phyloP scores from a whole-genome alignment of 257 asterid genomes.

The Solanum neorickii region DNA sequence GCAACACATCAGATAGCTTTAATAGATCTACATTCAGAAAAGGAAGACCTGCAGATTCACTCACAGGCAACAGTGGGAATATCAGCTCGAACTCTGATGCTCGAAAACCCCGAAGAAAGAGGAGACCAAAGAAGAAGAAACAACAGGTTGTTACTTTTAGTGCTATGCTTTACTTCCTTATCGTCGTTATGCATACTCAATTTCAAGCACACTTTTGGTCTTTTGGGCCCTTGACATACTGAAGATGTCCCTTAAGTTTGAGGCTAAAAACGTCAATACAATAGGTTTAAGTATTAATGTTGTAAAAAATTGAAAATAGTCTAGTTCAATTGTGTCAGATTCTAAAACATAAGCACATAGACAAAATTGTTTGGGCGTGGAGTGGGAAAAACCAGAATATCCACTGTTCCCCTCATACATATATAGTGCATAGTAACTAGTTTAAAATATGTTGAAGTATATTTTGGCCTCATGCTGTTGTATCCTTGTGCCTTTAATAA shows the following conservation, averaged over 20 bases:
- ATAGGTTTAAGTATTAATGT: background rate
- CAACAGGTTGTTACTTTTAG: conserved; percentile 24
- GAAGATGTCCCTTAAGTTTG: background rate
- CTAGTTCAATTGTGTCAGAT: background rate
- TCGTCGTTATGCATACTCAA: background rate
- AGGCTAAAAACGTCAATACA: background rate
- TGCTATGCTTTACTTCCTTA: background rate
- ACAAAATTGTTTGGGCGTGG: background rate
- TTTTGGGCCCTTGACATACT: background rate
- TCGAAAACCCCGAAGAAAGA: conserved; percentile 75
- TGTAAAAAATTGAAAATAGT: background rate
- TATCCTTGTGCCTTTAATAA: background rate
- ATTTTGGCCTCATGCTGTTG: background rate
- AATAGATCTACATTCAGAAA: conserved; percentile 32
- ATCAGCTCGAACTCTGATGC: conserved; percentile 34
- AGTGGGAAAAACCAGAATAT: background rate
- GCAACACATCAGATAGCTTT: conserved; percentile 64
- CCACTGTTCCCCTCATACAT: background rate
- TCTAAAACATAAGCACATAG: background rate
- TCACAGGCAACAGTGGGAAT: conserved; percentile 55
- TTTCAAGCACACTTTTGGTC: background rate
- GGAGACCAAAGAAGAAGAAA: conserved; percentile 95
- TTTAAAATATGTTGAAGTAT: background rate
- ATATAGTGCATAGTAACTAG: background rate
- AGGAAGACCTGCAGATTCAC: conserved; percentile 38